phyloP scores from a whole-genome alignment of 441 rosid genomes.

The Euphorbia schlechtendalii region DNA sequence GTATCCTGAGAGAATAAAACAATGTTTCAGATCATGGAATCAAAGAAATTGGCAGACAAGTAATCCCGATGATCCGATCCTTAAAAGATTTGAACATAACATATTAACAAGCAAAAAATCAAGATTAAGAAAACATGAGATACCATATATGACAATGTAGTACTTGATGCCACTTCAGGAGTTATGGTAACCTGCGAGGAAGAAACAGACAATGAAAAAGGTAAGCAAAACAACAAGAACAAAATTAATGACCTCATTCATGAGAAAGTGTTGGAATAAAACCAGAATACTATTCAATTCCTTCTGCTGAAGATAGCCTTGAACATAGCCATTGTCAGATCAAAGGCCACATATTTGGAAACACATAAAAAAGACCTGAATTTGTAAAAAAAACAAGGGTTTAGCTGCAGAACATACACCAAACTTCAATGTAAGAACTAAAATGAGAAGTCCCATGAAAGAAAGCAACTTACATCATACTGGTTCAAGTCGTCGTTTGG shows the following conservation, averaged over 20 bases:
- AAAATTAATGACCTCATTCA: no score
- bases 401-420: no score
- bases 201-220: no score
- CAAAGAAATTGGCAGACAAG: background rate
- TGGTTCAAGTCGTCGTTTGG: slow-evolving; percentile 95
- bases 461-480: slow-evolving; percentile 67
- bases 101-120: background rate
- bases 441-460: slow-evolving; percentile 11
- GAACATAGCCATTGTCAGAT: slow-evolving; percentile 30
- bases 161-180: slow-evolving; percentile 81
- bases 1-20: background rate
- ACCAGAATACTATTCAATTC: slow-evolving; percentile 29
- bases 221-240: no score
- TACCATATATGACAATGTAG: slow-evolving; percentile 23
- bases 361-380: slow-evolving; percentile 12
- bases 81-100: background rate
- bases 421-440: slow-evolving; percentile 8
- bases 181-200: slow-evolving; percentile 64
- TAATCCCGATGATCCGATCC: background rate
- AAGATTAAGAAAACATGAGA: background rate
- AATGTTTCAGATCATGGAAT: slow-evolving; percentile 4
- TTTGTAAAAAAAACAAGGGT: background rate
- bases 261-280: background rate
- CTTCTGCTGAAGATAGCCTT: slow-evolving; percentile 27
- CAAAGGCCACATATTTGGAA: slow-evolving; percentile 28